These are phyloP conservation scores for Trichoderma endophyticum DNA, from an alignment of 2,329 filamentous ascomycete genomes.

Conservation along the genomic window DNA sequence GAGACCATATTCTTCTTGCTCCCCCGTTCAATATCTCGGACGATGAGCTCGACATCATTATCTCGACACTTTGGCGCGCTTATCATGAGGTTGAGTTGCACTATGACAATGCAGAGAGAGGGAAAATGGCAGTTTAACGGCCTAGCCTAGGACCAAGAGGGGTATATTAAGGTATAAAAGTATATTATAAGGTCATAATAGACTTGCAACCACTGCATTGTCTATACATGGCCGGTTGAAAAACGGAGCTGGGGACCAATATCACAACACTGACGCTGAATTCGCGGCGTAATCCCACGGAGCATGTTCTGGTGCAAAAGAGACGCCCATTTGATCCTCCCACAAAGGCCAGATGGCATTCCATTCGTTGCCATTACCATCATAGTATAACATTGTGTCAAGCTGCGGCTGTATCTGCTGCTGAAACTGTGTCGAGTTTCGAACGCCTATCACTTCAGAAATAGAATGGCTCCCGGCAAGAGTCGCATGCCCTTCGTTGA, in stretches of 20 bases:
- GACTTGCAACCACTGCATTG: not conserved
- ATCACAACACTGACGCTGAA: not conserved
- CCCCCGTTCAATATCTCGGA: not conserved
- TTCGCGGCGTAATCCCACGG: not conserved
- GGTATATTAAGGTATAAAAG: not conserved
- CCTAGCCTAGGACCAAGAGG: not conserved
- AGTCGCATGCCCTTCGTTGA: not conserved
- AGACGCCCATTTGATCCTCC: not conserved
- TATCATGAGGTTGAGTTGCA: not conserved
- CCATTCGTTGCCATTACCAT: not conserved
- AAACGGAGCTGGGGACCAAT: not conserved
- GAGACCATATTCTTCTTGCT: conserved; percentile 52
- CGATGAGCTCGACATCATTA: not conserved
- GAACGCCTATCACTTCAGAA: not conserved
- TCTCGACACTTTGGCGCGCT: not conserved
- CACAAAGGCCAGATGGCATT: not conserved
- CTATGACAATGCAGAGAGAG: not conserved
- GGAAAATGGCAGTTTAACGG: not conserved
- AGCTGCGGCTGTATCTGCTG: not conserved
- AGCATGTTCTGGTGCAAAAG: not conserved
- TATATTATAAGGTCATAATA: not conserved
- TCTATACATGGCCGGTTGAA: not conserved
- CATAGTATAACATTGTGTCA: not conserved
- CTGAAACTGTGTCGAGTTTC: not conserved
- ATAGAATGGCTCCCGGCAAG: not conserved